Evolutionary conservation across 805 yeast genomes (phyloP).

Genomic region (Saturnispora quitensis): DNA sequence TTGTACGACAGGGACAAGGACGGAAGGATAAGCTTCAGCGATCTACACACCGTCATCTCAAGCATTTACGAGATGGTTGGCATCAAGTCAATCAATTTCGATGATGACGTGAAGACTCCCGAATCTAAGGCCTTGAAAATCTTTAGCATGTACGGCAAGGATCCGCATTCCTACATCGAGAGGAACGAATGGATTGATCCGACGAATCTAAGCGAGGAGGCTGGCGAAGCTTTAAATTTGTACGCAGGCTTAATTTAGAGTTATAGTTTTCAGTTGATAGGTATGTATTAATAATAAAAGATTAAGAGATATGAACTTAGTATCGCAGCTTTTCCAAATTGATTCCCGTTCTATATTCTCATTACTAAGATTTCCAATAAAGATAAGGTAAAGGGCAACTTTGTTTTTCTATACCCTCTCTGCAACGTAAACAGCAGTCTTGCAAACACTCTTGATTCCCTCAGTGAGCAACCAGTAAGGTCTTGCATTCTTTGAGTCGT

Average conservation of each 20-base stretch:
- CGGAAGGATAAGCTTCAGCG: slow-evolving; percentile 68
- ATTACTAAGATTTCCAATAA: no score
- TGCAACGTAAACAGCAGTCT: slow-evolving; percentile 86
- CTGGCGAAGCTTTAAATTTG: slow-evolving; percentile 64
- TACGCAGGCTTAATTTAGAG: slow-evolving; percentile 23
- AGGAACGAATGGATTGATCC: slow-evolving; percentile 79
- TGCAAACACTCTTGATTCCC: slow-evolving; percentile 71
- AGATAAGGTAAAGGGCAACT: no score
- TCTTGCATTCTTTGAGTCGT: slow-evolving; percentile 88
- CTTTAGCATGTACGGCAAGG: slow-evolving; percentile 4
- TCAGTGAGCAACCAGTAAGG: slow-evolving; percentile 89
- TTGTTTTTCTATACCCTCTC: slow-evolving; percentile 52
- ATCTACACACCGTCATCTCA: slow-evolving; percentile 67
- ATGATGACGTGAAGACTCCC: slow-evolving; percentile 88
- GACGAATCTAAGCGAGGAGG: slow-evolving; percentile 68
- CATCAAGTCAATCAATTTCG: slow-evolving; percentile 69
- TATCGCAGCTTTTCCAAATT: background rate
- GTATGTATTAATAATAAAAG: background rate
- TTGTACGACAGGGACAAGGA: slow-evolving; percentile 76
- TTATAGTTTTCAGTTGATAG: slow-evolving; percentile 3
- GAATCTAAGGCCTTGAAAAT: slow-evolving; percentile 78
- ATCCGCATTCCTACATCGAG: slow-evolving; percentile 33
- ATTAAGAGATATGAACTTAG: background rate
- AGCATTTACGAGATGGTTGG: slow-evolving; percentile 96
- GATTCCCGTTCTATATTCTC: no score